Percentiles rank a stretch among this genome's conserved stretches.
Evolutionary conservation across 352 stramenopile genomes (phyloP).

Genomic region (Pythium rishiriense): DNA sequence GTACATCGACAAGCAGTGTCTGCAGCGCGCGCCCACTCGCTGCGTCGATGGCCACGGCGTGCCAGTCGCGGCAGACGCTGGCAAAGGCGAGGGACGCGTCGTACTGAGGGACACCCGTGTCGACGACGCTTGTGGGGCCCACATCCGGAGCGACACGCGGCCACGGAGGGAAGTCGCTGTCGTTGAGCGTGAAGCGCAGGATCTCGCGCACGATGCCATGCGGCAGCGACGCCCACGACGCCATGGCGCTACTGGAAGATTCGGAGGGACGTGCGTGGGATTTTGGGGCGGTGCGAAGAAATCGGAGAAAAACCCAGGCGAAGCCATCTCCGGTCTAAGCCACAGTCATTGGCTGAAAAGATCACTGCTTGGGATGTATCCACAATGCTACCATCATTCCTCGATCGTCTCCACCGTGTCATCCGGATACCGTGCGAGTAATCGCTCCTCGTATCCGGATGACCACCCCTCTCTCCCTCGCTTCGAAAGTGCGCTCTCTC

Average conservation of each 20-base stretch:
- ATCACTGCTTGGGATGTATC: slow-evolving; percentile 12
- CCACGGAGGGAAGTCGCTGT: neutral
- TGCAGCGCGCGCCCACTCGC: neutral
- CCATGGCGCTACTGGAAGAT: too few relatives aligned
- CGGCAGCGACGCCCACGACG: neutral
- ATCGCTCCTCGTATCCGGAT: slow-evolving; percentile 12
- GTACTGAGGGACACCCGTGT: neutral
- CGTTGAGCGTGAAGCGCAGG: neutral
- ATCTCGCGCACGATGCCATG: neutral
- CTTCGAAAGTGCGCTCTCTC: too few relatives aligned
- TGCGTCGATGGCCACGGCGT: neutral
- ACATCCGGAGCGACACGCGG: neutral
- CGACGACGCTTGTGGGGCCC: neutral
- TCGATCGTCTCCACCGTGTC: neutral
- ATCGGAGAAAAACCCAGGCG: neutral
- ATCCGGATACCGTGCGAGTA: slow-evolving; percentile 12
- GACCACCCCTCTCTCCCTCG: neutral
- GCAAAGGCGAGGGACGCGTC: neutral
- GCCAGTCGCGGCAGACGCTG: neutral
- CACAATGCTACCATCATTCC: slow-evolving; percentile 14
- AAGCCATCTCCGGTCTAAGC: too few relatives aligned
- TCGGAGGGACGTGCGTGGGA: too few relatives aligned
- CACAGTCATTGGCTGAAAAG: neutral
- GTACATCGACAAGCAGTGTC: neutral
- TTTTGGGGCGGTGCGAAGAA: neutral